Conservation (phyloP, 352 stramenopile genomes). For the Pythium dissotocum region DNA sequence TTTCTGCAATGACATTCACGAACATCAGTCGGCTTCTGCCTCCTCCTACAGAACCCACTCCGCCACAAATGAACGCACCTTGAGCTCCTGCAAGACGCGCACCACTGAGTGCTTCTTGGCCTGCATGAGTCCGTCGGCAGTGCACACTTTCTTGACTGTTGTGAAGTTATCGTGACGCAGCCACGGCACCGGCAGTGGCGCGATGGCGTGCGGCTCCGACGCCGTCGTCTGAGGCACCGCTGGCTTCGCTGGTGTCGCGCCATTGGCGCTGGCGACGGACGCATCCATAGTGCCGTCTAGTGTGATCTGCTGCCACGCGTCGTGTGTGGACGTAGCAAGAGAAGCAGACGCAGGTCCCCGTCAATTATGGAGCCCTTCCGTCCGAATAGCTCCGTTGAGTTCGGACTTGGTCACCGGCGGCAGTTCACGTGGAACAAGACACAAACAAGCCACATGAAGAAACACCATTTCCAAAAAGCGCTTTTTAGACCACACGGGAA, state of each 20-base stretch:
- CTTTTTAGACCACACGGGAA: neutral
- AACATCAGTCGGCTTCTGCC: neutral
- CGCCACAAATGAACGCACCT: conserved; percentile 29
- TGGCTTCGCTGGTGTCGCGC: neutral
- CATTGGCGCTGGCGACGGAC: neutral
- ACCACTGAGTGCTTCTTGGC: conserved; percentile 55
- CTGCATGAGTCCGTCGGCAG: conserved; percentile 41
- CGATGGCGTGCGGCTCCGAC: conserved; percentile 19
- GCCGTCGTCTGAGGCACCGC: neutral
- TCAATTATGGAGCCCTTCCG: neutral
- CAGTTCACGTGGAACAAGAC: conserved; percentile 6
- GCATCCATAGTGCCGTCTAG: neutral
- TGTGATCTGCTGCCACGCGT: neutral
- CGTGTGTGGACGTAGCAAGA: neutral
- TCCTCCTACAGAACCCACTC: neutral
- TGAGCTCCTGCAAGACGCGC: conserved; percentile 66
- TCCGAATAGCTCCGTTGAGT: conserved; percentile 2
- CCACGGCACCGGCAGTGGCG: conserved; percentile 55
- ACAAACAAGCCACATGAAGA: neutral
- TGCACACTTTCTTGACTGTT: conserved; percentile 50
- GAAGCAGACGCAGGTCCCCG: neutral
- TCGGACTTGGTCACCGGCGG: neutral
- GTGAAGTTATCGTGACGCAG: conserved; percentile 69
- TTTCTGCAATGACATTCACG: conserved; percentile 28
- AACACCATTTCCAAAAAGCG: neutral